Evolutionary conservation across 208 protist genomes (phyloP).

Genomic region (Giardia muris): DNA sequence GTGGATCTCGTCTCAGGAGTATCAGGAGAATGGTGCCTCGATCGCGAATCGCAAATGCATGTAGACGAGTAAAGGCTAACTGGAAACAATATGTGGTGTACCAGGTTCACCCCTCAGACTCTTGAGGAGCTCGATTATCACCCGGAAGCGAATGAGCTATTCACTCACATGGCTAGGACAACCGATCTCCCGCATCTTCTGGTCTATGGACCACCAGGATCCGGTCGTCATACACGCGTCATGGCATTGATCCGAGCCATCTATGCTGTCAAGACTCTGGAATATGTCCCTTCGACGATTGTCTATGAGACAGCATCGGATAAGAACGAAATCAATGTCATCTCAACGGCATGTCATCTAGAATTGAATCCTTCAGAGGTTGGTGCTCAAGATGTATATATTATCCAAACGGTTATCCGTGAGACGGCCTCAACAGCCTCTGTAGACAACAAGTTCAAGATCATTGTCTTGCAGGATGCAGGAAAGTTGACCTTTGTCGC

Average conservation of each 20-base stretch:
- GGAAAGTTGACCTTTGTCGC: neutral
- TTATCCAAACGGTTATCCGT: neutral
- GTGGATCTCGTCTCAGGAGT: conserved; percentile 93
- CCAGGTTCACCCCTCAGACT: neutral
- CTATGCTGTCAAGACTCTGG: neutral
- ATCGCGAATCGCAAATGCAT: conserved; percentile 92
- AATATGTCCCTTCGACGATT: neutral
- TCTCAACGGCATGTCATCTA: neutral
- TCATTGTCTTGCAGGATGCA: conserved; percentile 4
- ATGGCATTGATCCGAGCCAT: neutral
- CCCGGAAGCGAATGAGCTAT: neutral
- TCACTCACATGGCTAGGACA: neutral
- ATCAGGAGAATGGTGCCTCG: conserved; percentile 77
- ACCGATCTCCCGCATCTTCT: conserved; percentile 11
- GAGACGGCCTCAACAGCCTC: conserved; percentile 6
- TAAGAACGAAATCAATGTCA: neutral
- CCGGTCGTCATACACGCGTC: conserved; percentile 17
- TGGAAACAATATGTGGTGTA: conserved; percentile 19
- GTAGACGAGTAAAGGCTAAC: neutral
- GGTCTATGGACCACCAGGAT: neutral
- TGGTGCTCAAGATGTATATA: neutral
- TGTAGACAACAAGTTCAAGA: neutral
- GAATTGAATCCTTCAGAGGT: conserved; percentile 19
- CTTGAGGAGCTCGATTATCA: conserved; percentile 12
- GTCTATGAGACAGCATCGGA: neutral